Evolutionary conservation across 768 basidiomycete genomes (phyloP), one percentile per base, ranked within the genome.

Genomic region (Boletus eberwhitei): DNA sequence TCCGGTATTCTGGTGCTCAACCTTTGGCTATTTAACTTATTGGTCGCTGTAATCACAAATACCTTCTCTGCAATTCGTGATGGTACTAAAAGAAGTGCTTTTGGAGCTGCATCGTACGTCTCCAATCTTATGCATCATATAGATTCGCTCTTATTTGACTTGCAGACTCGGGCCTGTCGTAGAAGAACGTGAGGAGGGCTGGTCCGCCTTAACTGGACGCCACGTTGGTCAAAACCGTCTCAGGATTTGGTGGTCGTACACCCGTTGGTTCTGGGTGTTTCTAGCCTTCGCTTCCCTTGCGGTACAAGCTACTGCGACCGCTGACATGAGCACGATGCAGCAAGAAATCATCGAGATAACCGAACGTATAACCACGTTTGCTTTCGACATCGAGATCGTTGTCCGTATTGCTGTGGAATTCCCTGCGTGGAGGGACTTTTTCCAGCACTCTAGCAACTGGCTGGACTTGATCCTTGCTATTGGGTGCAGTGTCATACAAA

Each of bases 11-110:
- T 98, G 59, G 80, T 97, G 22, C 79, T 98, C 62, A 96, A 98
- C 70, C 92, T 97, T 68, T 93, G 91, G 91, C 77, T 96, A 54
- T 87, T 95, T 77, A 93, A 94, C 67, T 71, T 97, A 41, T 89
- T 95, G 67, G 91, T 97, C 52, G 94, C 95, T 17, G 93, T 97
- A n/a, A 95, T 96, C 58, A 92, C 93, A 29, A 89, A 93, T 64
- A 90, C 91, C 0, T 98, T 98, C 68, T 84, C 84, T 17, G 90
- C 88, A 16, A 97, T 97, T 56, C 78, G 92, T 35, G 79, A 83
- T 5, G 86, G 92, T 64, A 97, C 95, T 3, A 83, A 86, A 68
- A 88, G 87, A 67, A 93, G 90, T 68, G 96, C 95, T 0, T 98
- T 98, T 68, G 93, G 93, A 35, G 91, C 91, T 31, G 84, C 68